Base-by-base conservation (phyloP, 1,284 basidiomycete species). In the Ganoderma sp. region DNA sequence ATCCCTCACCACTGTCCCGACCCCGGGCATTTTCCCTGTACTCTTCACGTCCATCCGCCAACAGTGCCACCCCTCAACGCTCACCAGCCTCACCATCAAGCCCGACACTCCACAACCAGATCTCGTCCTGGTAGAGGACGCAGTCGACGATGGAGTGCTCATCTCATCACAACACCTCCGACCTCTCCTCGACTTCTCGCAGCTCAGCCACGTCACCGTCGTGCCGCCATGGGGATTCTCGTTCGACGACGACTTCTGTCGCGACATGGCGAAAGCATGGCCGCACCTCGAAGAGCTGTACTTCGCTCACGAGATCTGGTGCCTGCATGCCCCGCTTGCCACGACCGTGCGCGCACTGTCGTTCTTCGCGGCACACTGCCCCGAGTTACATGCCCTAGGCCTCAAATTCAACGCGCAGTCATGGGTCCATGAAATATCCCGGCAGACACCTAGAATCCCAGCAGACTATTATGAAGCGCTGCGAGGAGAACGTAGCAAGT, bases 1-100 rank as follows among this genome's bases (percentile, higher is more conserved):
- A 12, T 52, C 14, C 48, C 48, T 52, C 48, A 52, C 48, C 22
- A 12, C 48, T 3, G 48, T 25, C 12, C 48, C 48, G 12, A 12
- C 22, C 12, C 12, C 48, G 9, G 48, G n/a, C 48, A 52, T 14
- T 25, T 52, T 52, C 12, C 48, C 48, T 52, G n/a, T 52, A 9
- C 48, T 52, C 9, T 52, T 52, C 48, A 52, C n/a, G 14, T 52
- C 48, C 12, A 52, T 52, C 48, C 48, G 48, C 48, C 48, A 22
- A 52, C 22, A 52, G n/a, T 52, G 25, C 22, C 48, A 52, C 25
- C 48, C 48, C 14, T 25, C 48, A 25, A 25, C 48, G 48, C 48
- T 52, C 10, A 25, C 3, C 2, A 10, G 48, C 12, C 48, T 52
- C 48, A 25, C 10, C 48, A 14, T 52, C 22, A 25, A 22, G 12